phyloP scores from a whole-genome alignment of 495 filamentous ascomycete species.

The Penicillium bovifimosum region DNA sequence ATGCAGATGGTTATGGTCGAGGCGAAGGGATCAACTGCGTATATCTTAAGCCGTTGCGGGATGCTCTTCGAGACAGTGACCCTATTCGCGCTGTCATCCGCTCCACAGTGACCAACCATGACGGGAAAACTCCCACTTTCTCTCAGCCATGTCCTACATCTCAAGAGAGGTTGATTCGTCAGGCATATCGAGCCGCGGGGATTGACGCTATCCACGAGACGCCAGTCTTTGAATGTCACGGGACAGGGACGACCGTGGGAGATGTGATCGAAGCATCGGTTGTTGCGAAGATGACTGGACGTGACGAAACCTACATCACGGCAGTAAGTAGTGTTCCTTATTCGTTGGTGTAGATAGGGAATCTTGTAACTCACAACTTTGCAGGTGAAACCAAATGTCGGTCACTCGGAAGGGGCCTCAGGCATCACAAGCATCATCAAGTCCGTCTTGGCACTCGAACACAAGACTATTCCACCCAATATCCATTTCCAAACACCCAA shows the following conservation, averaged over 20 bases:
- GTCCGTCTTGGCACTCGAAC: slow-evolving; percentile 58
- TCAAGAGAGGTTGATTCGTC: slow-evolving; percentile 7
- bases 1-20: slow-evolving; percentile 57
- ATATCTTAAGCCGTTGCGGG: slow-evolving; percentile 22
- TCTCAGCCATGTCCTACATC: slow-evolving; percentile 4
- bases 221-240: slow-evolving; percentile 46
- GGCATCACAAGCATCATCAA: slow-evolving; percentile 72
- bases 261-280: slow-evolving; percentile 24
- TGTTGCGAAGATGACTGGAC: slow-evolving; percentile 17
- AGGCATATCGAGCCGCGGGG: slow-evolving; percentile 5
- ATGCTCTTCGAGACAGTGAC: slow-evolving; percentile 27
- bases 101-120: slow-evolving; percentile 26
- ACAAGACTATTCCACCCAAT: slow-evolving; percentile 31
- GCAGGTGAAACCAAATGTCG: slow-evolving; percentile 72
- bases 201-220: slow-evolving; percentile 18
- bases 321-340: slow-evolving; percentile 1
- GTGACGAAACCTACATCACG: slow-evolving; percentile 15
- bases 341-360: neutral
- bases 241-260: slow-evolving; percentile 44
- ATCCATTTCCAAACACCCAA: slow-evolving; percentile 28
- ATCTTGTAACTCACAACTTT: neutral
- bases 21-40: slow-evolving; percentile 44
- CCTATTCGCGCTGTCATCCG: slow-evolving; percentile 37
- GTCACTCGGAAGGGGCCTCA: slow-evolving; percentile 75
- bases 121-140: slow-evolving; percentile 19